Evolutionary conservation across 495 filamentous ascomycete genomes (phyloP), one percentile per base, ranked within the genome.

Genomic region (Antarctomyces pellizariae): DNA sequence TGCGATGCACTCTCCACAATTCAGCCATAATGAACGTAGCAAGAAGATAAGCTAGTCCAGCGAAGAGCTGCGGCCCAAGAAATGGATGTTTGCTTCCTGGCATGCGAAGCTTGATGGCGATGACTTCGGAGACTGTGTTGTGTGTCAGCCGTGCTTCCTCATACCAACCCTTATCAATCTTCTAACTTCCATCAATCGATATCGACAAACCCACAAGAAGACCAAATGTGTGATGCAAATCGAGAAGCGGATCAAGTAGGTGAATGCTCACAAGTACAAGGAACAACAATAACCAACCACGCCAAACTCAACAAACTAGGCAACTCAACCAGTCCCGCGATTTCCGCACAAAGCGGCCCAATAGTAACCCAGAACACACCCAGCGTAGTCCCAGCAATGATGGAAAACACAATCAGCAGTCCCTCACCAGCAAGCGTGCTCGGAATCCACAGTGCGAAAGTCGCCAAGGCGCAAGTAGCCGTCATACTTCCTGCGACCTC

Each of bases 281-380:
- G 78, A 7, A 77, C 36, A 14, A 74, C 67, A n/a, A 89, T 54
- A 5, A 61, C 46, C 12, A 84, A 43, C 78, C 78, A 84, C 12
- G 62, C 63, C 9, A 84, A 60, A 16, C 66, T 72, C 12, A 84
- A 44, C 0, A 63, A 67, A 21, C 71, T 62, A 13, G 77, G 75
- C 1, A 83, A 50, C 25, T 79, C 53, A 33, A 53, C 52, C n/a
- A 89, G 41, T 2, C 75, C 75, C 16, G 83, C 67, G 14, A 84
- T 64, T 41, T 84, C 77, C 0, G 70, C 65, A 10, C 64, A 55
- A 5, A 89, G 65, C 0, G 78, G 78, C 2, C 59, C 68, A 13
- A 75, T 54, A 2, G 64, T 64, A 4, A 65, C 65, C 73, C 75
- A 82, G 38, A 74, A 73, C 0, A 64, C 64, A 8, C 75, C 76